Base-by-base conservation (phyloP, 805 yeast species). In the Kluyveromyces starmeri region DNA sequence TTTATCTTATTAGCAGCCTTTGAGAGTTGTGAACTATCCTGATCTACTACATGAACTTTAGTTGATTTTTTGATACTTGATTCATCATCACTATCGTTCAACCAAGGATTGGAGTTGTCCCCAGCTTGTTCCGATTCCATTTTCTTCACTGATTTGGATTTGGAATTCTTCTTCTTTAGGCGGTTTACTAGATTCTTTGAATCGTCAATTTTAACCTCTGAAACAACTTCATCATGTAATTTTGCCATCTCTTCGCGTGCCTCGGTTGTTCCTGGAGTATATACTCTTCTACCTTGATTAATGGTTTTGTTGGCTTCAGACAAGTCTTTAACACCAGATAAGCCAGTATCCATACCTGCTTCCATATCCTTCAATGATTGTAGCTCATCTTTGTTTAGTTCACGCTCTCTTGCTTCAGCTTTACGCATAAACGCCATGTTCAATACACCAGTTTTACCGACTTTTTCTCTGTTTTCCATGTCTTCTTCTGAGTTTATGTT, bases 371-470 rank as follows among this genome's bases (percentile, higher is more conserved):
- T 71, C 37, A 84, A 51, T 31, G 65, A 63, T 39, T 66, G 70
- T 27, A 76, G 55, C 20, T 70, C 68, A 39, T 67, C 65, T 34
- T 66, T 58, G 55, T 84, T 88, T 27, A 68, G 75, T 35, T 70
- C 67, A 39, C 67, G 70, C 42, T 74, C 72, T 44, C 78, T 70
- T 37, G 76, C 78, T 41, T 80, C 94, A 1, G 97, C 97, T 40
- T 80, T 81, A 45, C 70, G 78, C 97, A 89, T 89, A 58, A 89
- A 89, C 45, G 88, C 94, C 97, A 92, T 92, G 32, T 77, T 80
- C 70, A 89, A 62, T 14, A 89, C 78, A 36, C 97, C 96, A n/a
- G 70, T 62, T 57, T 88, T 89, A 14, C 92, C 88, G n/a, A 78
- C 56, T 28, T 65, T 68, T 20, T 63, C 58, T 21, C 57, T 55